A percentile compares a stretch with the other conserved stretches of the same genome.
These are phyloP conservation scores for Aspergillus unguis DNA, from an alignment of 2,329 filamentous ascomycete species.

Conservation along the genomic window DNA sequence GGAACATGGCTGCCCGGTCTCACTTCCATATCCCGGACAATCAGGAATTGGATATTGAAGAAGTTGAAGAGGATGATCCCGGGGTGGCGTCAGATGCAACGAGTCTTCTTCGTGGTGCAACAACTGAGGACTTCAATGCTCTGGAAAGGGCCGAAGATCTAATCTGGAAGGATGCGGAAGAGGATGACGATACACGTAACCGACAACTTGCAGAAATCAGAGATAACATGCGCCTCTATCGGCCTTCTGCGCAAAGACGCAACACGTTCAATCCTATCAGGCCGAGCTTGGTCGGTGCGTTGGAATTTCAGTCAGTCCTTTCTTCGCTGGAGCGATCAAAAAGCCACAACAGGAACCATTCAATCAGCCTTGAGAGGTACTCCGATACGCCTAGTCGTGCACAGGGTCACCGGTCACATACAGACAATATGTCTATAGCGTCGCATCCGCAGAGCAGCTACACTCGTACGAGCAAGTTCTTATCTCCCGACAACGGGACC, in stretches of 20 bases:
- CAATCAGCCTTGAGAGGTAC: constrained; percentile 66
- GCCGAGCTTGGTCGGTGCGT: constrained; percentile 84
- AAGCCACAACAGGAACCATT: constrained; percentile 64
- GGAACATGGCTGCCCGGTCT: constrained; percentile 68
- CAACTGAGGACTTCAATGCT: constrained; percentile 62
- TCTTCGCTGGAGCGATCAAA: constrained; percentile 80
- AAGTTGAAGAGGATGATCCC: constrained; percentile 56
- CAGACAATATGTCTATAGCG: constrained; percentile 46
- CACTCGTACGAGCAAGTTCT: constrained; percentile 21
- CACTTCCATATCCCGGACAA: constrained; percentile 64
- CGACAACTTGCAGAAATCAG: constrained; percentile 74
- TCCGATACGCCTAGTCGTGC: constrained; percentile 58
- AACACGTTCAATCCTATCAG: constrained; percentile 80
- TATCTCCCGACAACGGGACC: constrained; percentile 24
- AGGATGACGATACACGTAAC: constrained; percentile 55
- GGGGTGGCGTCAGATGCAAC: constrained; percentile 45
- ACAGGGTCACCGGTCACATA: constrained; percentile 40
- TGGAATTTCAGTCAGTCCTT: constrained; percentile 89
- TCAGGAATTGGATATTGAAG: constrained; percentile 57
- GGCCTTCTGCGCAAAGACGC: constrained; percentile 65
- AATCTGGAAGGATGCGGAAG: constrained; percentile 52
- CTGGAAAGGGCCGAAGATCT: constrained; percentile 54
- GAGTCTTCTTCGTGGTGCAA: constrained; percentile 47
- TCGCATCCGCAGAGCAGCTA: constrained; percentile 44
- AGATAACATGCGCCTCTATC: constrained; percentile 85